Evolutionary conservation across 2,329 filamentous ascomycete genomes (phyloP).

Genomic region (Decorospora gaudefroyi): DNA sequence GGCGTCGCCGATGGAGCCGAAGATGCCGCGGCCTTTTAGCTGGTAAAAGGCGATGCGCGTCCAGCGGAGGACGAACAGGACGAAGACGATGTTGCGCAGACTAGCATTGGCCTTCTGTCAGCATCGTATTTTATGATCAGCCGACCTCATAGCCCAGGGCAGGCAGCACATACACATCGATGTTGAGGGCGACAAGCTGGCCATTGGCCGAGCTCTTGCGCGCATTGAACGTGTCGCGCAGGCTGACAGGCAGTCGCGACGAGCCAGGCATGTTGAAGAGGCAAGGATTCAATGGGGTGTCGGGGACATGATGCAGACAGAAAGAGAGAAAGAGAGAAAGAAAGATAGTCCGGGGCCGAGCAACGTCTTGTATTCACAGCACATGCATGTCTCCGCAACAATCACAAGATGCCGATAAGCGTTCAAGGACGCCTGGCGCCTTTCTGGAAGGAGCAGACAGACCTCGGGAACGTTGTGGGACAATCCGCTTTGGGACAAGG

Average conservation of each 20-base stretch:
- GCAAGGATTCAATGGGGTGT: neutral
- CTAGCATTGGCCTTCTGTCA: conserved; percentile 39
- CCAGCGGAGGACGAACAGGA: conserved; percentile 84
- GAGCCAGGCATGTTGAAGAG: conserved; percentile 55
- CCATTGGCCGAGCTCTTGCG: conserved; percentile 62
- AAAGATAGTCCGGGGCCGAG: too few species aligned
- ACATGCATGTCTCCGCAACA: too few species aligned
- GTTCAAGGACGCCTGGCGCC: too few species aligned
- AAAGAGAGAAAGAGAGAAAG: conserved; percentile 11
- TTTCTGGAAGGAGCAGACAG: too few species aligned
- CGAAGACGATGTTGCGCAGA: conserved; percentile 83
- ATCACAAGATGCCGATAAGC: too few species aligned
- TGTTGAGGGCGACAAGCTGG: conserved; percentile 62
- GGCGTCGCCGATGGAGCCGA: conserved; percentile 75
- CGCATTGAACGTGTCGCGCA: conserved; percentile 68
- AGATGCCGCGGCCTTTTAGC: conserved; percentile 82
- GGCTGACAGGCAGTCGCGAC: conserved; percentile 71
- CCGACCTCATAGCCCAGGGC: too few species aligned
- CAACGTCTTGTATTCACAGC: too few species aligned
- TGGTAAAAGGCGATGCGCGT: conserved; percentile 79
- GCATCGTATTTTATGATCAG: neutral
- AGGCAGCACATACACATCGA: conserved; percentile 68
- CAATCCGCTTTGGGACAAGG: neutral
- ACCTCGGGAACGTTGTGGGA: too few species aligned
- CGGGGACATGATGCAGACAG: conserved; percentile 1